These are phyloP conservation scores for Hypseocharis bilobata DNA, from an alignment of 441 rosid species.

Conservation along the genomic window DNA sequence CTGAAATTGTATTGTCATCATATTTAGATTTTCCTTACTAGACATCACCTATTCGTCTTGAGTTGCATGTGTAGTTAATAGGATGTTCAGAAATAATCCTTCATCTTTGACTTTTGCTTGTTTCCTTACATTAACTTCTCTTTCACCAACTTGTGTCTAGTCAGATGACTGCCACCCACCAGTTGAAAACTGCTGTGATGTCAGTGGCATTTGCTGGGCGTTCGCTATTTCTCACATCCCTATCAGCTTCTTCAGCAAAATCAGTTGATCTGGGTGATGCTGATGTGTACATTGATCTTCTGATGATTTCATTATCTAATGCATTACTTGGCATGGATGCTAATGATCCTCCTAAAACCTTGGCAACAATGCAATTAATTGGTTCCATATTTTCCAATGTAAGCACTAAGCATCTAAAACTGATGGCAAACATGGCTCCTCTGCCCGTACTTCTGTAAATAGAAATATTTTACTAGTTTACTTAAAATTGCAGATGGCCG, in stretches of 20 bases:
- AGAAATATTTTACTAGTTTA: slow-evolving; percentile 6
- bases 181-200: slow-evolving; percentile 90
- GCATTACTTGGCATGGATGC: slow-evolving; percentile 99
- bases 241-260: slow-evolving; percentile 44
- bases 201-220: slow-evolving; percentile 98
- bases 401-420: slow-evolving; percentile 27
- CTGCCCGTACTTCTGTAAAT: slow-evolving; percentile 5
- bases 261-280: slow-evolving; percentile 46
- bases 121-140: slow-evolving; percentile 33
- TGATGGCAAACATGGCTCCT: slow-evolving; percentile 8
- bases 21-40: background rate
- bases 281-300: slow-evolving; percentile 49
- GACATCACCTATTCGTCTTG: background rate
- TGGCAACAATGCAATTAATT: slow-evolving; percentile 94
- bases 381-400: slow-evolving; percentile 99
- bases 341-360: slow-evolving; percentile 97
- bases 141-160: slow-evolving; percentile 44
- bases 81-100: slow-evolving; percentile 10
- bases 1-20: slow-evolving; percentile 9
- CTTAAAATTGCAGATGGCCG: slow-evolving; percentile 56
- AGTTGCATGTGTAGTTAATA: no score
- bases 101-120: slow-evolving; percentile 19
- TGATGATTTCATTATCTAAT: slow-evolving; percentile 79
- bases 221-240: slow-evolving; percentile 65
- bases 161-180: slow-evolving; percentile 99